Base-by-base conservation (phyloP, 805 yeast species). In the Cyberlindnera xylosilytica region DNA sequence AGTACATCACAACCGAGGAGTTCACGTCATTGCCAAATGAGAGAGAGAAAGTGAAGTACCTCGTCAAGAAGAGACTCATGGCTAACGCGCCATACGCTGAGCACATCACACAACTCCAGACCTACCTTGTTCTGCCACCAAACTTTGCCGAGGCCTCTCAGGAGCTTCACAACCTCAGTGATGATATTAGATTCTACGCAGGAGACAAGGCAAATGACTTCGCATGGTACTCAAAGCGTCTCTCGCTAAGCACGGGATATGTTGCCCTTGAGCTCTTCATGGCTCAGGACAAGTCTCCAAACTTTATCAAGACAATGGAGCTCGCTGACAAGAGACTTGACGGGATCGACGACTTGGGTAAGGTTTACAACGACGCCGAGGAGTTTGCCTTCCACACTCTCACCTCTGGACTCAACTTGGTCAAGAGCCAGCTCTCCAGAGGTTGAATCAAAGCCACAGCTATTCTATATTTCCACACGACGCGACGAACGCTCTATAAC, bases 181-280 rank as follows among this genome's bases (percentile, higher is more conserved):
- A 91, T 64, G 98, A 93, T 58, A 72, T 91, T 45, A 76, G 87
- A 34, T 88, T 65, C 62, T 79, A 78, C 52, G 80, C 96, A 0
- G 93, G 90, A 10, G 97, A 90, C 58, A 57, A 63, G 40, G 76
- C 93, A 17, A 80, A 80, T 50, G 96, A 88, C 61, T 81, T 85
- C 60, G 83, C 87, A 4, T 91, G 99, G 99, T 91, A 91, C 62
- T 70, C 95, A n/a, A 86, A 89, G 58, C 71, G 99, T 50, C 66
- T 83, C 13, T 74, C 85, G 8, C 59, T 91, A 13, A 74, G 86
- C 19, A 71, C 84, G 2, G 74, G 84, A 2, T 87, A 86, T 61
- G 84, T 85, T 3, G 76, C 83, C 29, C 67, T 84, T 30, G 97
- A 91, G 61, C 65, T 87, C 47, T 87, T 77, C 66, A 84, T 83